Percentiles rank a stretch among this genome's conserved stretches.
Evolutionary conservation across 306 rosid species (phyloP).

Genomic region (Cyamopsis tetragonoloba): DNA sequence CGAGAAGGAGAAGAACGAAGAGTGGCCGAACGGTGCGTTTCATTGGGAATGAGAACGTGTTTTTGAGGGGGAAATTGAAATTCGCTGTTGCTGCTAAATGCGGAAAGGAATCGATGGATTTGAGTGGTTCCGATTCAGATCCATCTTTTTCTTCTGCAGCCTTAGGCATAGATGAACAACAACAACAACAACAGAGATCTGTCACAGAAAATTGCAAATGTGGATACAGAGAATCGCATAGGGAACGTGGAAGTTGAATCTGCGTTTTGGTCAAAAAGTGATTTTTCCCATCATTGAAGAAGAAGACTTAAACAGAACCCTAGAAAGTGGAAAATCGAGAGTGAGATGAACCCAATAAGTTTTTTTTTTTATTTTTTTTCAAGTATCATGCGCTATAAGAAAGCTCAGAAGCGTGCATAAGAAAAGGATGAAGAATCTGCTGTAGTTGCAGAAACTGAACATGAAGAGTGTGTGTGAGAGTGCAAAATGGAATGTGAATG

Average conservation of each 20-base stretch:
- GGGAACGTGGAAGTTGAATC: not conserved
- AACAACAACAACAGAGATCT: too few species aligned
- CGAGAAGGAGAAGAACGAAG: slow-evolving; percentile 51
- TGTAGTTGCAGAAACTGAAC: slow-evolving; percentile 18
- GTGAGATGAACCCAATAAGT: not conserved
- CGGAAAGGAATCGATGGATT: slow-evolving; percentile 33
- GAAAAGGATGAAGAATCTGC: slow-evolving; percentile 22
- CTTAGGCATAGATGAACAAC: slow-evolving; percentile 41
- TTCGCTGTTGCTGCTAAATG: slow-evolving; percentile 34
- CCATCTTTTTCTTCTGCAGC: slow-evolving; percentile 39
- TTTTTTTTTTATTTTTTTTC: too few species aligned
- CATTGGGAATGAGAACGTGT: slow-evolving; percentile 40
- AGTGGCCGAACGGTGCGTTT: slow-evolving; percentile 74
- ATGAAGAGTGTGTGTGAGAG: not conserved
- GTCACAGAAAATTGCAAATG: too few species aligned
- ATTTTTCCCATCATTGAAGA: not conserved
- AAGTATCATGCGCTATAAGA: slow-evolving; percentile 15
- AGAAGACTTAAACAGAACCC: not conserved
- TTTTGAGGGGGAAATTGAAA: slow-evolving; percentile 24
- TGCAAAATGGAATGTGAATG: too few species aligned
- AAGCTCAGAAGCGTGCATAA: slow-evolving; percentile 1
- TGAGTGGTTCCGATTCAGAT: slow-evolving; percentile 41
- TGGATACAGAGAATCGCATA: slow-evolving; percentile 9
- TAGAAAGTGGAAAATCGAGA: not conserved
- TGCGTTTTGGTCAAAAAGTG: slow-evolving; percentile 15